phyloP scores from a whole-genome alignment of 768 basidiomycete genomes.

The Xerocomellus intermedius region DNA sequence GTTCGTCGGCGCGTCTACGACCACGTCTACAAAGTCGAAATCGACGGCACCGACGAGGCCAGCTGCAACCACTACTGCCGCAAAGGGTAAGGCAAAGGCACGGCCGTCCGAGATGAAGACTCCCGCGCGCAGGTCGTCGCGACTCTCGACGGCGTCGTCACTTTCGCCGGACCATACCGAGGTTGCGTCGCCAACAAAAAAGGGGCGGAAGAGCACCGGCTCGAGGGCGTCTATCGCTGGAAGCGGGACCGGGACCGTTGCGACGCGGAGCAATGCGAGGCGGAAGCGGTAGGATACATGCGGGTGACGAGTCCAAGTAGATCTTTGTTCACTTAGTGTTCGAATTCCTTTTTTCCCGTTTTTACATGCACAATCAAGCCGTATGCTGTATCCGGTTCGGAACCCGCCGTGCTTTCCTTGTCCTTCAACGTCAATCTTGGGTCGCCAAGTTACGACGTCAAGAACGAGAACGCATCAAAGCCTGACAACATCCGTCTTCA shows the following conservation, averaged over 20 bases:
- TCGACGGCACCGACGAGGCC: background rate
- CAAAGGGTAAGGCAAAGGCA: conserved; percentile 20
- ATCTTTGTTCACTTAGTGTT: background rate
- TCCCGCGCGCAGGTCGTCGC: conserved; percentile 38
- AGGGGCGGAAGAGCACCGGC: conserved; percentile 22
- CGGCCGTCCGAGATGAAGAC: conserved; percentile 22
- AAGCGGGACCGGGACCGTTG: conserved; percentile 10
- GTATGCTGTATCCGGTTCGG: background rate
- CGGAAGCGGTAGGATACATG: conserved; percentile 25
- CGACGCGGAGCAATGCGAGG: conserved; percentile 31
- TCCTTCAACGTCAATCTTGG: too few species aligned
- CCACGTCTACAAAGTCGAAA: conserved; percentile 10
- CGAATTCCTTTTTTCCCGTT: background rate
- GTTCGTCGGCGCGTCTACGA: conserved; percentile 6
- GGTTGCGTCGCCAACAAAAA: conserved; percentile 23
- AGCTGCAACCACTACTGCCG: background rate
- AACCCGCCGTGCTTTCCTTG: background rate
- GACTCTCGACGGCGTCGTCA: conserved; percentile 36
- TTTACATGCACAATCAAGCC: background rate
- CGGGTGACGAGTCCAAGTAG: background rate
- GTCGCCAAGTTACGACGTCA: background rate
- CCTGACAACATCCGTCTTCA: background rate
- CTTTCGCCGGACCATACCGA: conserved; percentile 32
- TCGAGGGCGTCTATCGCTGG: conserved; percentile 9
- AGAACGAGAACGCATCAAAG: background rate